phyloP scores from a whole-genome alignment of 2,329 filamentous ascomycete genomes.

The Trichoderma atrobrunneum region DNA sequence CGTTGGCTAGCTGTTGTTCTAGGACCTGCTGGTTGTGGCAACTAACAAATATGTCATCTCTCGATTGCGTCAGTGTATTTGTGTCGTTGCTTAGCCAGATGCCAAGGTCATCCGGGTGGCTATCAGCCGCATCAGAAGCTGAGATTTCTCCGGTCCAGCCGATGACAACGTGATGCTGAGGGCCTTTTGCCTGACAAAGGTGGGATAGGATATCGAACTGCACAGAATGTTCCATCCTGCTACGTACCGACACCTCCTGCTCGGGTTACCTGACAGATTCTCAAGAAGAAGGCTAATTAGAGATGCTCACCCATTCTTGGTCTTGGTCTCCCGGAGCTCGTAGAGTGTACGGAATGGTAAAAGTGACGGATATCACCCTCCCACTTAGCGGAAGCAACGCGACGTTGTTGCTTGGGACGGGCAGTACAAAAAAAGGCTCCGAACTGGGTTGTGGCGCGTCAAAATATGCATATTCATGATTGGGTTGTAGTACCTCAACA shows the following conservation, averaged over 20 bases:
- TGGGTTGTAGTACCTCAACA: no score
- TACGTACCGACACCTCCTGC: not conserved
- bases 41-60: not conserved
- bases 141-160: not conserved
- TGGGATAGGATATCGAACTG: not conserved
- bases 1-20: not conserved
- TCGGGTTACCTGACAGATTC: not conserved
- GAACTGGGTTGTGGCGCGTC: not conserved
- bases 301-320: not conserved
- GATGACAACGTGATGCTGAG: not conserved
- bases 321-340: not conserved
- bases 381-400: not conserved
- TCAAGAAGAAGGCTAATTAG: not conserved
- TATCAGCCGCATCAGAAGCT: not conserved
- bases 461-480: not conserved
- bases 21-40: not conserved
- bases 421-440: not conserved
- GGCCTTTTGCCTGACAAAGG: not conserved
- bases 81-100: not conserved
- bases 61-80: not conserved
- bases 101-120: not conserved
- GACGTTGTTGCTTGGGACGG: not conserved
- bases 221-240: not conserved
- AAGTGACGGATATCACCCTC: not conserved
- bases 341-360: not conserved